Conservation (phyloP, 805 yeast genomes). For the Metschnikowia sp. region DNA sequence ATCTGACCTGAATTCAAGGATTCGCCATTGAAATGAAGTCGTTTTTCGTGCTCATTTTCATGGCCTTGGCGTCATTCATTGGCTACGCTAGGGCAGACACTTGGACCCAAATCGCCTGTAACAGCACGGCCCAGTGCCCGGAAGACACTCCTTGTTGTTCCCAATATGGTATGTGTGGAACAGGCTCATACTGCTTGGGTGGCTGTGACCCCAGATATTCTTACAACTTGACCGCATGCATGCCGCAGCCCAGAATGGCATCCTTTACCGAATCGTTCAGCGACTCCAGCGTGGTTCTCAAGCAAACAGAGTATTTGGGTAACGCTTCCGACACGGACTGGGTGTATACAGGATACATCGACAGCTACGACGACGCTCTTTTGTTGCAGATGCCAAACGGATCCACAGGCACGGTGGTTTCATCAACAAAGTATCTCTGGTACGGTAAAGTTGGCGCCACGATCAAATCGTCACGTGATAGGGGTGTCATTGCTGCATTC, state of each 20-base stretch:
- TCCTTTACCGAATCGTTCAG: conserved; percentile 43
- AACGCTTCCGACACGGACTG: conserved; percentile 65
- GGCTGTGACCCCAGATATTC: conserved; percentile 83
- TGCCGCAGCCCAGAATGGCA: conserved; percentile 80
- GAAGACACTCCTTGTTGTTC: conserved; percentile 82
- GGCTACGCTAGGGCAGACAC: conserved; percentile 9
- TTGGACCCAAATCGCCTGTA: conserved; percentile 41
- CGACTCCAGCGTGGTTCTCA: conserved; percentile 22
- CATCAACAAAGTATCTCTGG: conserved; percentile 80
- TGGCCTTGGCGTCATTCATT: conserved; percentile 7
- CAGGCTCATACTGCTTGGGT: conserved; percentile 75
- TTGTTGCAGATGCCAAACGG: conserved; percentile 73
- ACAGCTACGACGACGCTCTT: conserved; percentile 48
- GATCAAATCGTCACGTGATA: conserved; percentile 68
- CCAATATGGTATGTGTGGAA: conserved; percentile 75
- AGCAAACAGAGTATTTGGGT: conserved; percentile 54
- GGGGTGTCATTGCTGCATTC: conserved; percentile 82
- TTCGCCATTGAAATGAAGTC: conserved; percentile 8
- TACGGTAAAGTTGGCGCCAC: conserved; percentile 75
- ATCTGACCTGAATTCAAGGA: too few relatives aligned
- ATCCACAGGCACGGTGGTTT: conserved; percentile 73
- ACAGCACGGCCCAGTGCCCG: conserved; percentile 61
- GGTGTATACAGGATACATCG: conserved; percentile 63
- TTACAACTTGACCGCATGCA: conserved; percentile 63
- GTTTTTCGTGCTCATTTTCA: conserved; percentile 1